A percentile compares a stretch with the other conserved stretches of the same genome.
These are phyloP conservation scores for Nannochloropsis oceanica DNA, from an alignment of 108 stramenopile genomes.

Conservation along the genomic window DNA sequence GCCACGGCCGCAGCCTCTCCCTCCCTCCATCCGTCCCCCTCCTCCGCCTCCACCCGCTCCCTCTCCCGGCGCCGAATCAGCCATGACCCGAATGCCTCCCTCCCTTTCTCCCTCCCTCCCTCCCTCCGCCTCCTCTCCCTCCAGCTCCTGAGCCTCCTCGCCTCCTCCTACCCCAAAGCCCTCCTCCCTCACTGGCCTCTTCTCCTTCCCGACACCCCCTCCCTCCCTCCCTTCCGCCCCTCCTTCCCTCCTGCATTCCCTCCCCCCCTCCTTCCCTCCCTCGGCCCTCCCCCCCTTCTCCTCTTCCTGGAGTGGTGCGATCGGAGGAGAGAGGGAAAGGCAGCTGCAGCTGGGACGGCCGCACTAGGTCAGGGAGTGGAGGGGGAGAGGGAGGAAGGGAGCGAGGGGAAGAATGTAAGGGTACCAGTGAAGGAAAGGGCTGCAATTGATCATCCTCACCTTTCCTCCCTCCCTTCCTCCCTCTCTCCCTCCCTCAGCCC, in stretches of 20 bases:
- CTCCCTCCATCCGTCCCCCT: not conserved
- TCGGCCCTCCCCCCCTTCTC: not conserved
- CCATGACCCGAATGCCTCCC: no score
- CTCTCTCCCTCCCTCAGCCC: not conserved
- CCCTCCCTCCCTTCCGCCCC: not conserved
- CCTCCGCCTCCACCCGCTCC: not conserved
- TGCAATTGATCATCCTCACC: not conserved
- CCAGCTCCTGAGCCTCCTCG: not conserved
- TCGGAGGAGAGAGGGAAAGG: not conserved
- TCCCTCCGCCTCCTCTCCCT: not conserved
- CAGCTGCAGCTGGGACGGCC: not conserved
- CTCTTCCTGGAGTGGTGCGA: not conserved
- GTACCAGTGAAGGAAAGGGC: not conserved
- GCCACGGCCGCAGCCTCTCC: not conserved
- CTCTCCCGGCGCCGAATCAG: not conserved
- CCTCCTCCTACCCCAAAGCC: not conserved
- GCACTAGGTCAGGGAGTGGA: not conserved
- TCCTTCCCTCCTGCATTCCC: not conserved
- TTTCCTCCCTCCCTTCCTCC: not conserved
- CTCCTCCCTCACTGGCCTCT: not conserved
- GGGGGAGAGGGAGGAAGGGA: not conserved
- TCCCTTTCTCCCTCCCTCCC: not conserved
- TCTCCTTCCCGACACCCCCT: not conserved
- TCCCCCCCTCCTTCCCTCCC: no score
- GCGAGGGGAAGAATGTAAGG: no score